phyloP scores from a whole-genome alignment of 345 rosid species.

The Geranium rotundifolium region DNA sequence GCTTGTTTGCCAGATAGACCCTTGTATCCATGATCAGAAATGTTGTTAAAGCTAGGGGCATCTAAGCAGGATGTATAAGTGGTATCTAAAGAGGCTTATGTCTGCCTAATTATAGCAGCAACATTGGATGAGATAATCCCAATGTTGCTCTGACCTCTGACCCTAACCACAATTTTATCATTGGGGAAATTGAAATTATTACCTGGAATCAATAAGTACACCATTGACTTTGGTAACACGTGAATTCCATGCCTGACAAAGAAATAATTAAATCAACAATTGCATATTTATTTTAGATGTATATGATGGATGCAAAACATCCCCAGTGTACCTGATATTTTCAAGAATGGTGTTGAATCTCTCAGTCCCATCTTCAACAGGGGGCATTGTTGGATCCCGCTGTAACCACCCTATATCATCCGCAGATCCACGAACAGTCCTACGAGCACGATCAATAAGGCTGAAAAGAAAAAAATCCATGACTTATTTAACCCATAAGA shows the following conservation, averaged over 20 bases:
- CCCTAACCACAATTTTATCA: too few relatives aligned
- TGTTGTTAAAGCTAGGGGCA: too few relatives aligned
- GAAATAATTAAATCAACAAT: conserved; percentile 12
- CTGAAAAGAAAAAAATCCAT: too few relatives aligned
- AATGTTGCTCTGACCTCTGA: too few relatives aligned
- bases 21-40: too few relatives aligned
- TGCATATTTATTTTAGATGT: too few relatives aligned
- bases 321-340: conserved; percentile 50
- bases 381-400: conserved; percentile 57
- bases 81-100: too few relatives aligned
- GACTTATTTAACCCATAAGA: too few relatives aligned
- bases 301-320: conserved; percentile 7
- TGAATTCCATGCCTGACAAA: conserved; percentile 84
- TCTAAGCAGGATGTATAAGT: too few relatives aligned
- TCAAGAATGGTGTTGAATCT: conserved; percentile 60
- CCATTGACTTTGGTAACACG: conserved; percentile 67
- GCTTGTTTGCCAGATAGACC: too few relatives aligned
- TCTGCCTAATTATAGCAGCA: too few relatives aligned
- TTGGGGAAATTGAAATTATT: conserved; percentile 2
- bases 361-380: conserved; percentile 86
- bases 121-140: too few relatives aligned
- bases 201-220: conserved; percentile 93
- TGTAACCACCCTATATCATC: conserved; percentile 96
- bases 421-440: conserved; percentile 92
- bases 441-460: conserved; percentile 75